Evolutionary conservation across 129 eudicot species (phyloP).

Genomic region (Rutidosis leptorrhynchoides): DNA sequence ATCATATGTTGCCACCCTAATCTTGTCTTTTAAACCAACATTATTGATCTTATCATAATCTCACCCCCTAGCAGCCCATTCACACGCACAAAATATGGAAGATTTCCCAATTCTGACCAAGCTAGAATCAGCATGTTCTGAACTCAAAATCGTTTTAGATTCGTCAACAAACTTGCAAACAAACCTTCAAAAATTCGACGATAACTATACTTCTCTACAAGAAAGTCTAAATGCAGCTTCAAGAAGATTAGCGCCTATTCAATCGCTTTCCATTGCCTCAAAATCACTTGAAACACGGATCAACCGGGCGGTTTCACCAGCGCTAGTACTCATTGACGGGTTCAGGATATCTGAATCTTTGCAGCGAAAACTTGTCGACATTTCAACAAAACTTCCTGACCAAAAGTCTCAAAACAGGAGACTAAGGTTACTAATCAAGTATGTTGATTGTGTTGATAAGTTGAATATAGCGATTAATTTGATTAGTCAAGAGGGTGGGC

Average conservation of each 20-base stretch:
- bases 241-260: conserved; percentile 64
- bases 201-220: conserved; percentile 37
- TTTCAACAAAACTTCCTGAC: conserved; percentile 38
- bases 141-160: conserved; percentile 53
- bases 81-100: background rate
- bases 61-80: background rate
- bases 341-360: conserved; percentile 58
- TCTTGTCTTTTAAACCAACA: conserved; percentile 32
- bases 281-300: conserved; percentile 73
- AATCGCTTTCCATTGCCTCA: conserved; percentile 63
- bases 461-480: conserved; percentile 47
- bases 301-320: conserved; percentile 77
- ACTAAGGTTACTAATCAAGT: conserved; percentile 44
- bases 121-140: conserved; percentile 48
- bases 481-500: conserved; percentile 70
- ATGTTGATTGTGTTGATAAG: conserved; percentile 64
- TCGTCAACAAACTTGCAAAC: conserved; percentile 37
- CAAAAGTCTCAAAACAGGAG: conserved; percentile 40
- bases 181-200: conserved; percentile 39
- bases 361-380: conserved; percentile 50
- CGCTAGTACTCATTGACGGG: conserved; percentile 62
- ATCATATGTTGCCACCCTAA: conserved; percentile 33
- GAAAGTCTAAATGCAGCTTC: conserved; percentile 52
- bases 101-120: conserved; percentile 41
- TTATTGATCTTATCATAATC: background rate